Evolutionary conservation across 805 yeast species (phyloP), one percentile per base, ranked within the genome.

Genomic region (Jamesozyma gamospora): DNA sequence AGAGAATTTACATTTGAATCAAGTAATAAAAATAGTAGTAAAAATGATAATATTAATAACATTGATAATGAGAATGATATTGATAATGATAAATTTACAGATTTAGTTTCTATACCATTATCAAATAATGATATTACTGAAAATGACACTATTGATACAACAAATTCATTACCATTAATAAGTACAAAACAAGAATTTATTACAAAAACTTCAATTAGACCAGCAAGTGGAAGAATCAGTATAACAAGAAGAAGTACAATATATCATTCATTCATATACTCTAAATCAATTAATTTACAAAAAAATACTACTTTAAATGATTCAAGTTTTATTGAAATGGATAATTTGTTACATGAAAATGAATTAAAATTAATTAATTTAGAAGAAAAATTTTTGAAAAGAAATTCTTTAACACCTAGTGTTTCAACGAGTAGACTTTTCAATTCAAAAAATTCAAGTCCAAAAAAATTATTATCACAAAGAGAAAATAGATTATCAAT

Each of bases 1-100:
- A 62, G 81, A 46, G 66, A 63, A 45, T 65, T 65, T 43, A 63
- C 64, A 16, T 63, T 62, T 37, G 70, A 60, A 36, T 21, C 8
- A 6, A 30, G 28, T 18, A 12, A 15, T 9, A 34, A 34, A 16
- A 14, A 25, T 14, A 12, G 4, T 17, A 6, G 7, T 6, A 4
- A 16, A 16, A 17, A 10, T 13, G 16, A 29, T 12, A 29, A 29
- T 15, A 14, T 8, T 29, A 16, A 29, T n/a, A 14, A 11, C 10
- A 14, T 14, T 9, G 4, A 14, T 17, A 3, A 13, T 24, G 13
- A 21, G 8, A 9, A 7, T 14, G 10, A 17, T 11, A 8, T 10
- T 24, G 12, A 10, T 24, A 13, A 8, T 9, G 16, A 21, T 21
- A 21, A 21, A 21, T 8, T 21, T 21, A 21, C 24, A 21, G 24